Base-by-base conservation (phyloP, 768 basidiomycete species). In the Suillus placidus region DNA sequence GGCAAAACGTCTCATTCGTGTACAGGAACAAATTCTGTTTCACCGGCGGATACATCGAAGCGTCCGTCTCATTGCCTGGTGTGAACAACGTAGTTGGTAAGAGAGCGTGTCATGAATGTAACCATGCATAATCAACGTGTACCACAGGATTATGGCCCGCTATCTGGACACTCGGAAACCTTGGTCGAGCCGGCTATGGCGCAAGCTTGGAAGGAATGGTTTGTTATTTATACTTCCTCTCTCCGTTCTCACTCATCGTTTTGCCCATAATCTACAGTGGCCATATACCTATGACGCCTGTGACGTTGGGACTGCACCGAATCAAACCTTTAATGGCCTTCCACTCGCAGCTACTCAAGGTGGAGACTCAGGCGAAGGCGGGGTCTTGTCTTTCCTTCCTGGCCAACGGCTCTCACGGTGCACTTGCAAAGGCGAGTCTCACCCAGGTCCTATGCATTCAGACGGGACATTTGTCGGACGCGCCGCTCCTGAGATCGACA, bases 21-120 rank as follows among this genome's bases (percentile, higher is more conserved):
- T 52, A 13, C 65, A 87, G 87, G 91, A 95, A 95, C 77, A 94
- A 95, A 77, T 90, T 97, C 67, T 96, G 92, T 76, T 95, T 94
- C 77, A 92, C 91, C 16, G 92, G 91, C 32, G 93, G 94, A 32
- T 86, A 89, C 64, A 83, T 94, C 61, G 90, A 93, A 72, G 75
- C 82, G 0, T 83, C 78, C 10, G 87, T 91, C 10, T 81, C 83
- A 20, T 81, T 93, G 14, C 91, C 91, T 30, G 90, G 91, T 9
- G 79, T 83, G 20, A 87, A 84, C 69, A 86, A 88, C 69, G 80
- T 94, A 38, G 78, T 85, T 23, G 88, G 86, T 64, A 62, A 66
- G 74, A 32, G 18, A 20, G 65, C 58, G 4, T 16, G 3, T 45
- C 54, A 10, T 35, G 6, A 7, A 40, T 37, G 35, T 20, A 0